phyloP scores from a whole-genome alignment of 306 rosid species.

The Carpinus fangiana region DNA sequence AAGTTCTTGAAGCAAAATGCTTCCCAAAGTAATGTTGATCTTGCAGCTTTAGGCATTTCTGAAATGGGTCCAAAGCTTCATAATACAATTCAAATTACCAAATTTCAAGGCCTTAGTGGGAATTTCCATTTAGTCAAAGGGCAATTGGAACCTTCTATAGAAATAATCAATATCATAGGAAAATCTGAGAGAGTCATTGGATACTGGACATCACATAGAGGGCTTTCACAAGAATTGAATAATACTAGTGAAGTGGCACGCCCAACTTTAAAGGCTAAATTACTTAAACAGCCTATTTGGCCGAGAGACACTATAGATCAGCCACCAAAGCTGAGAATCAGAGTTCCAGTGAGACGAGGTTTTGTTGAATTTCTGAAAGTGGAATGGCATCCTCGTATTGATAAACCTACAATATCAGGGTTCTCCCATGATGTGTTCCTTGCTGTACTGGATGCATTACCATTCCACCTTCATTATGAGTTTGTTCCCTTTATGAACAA shows the following conservation, averaged over 20 bases:
- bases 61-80: slow-evolving; percentile 18
- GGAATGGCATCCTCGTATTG: slow-evolving; percentile 1
- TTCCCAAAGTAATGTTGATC: slow-evolving; percentile 1
- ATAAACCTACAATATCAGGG: slow-evolving; percentile 29
- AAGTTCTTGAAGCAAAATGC: background rate
- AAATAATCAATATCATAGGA: slow-evolving; percentile 33
- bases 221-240: background rate
- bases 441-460: slow-evolving; percentile 23
- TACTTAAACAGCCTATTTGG: slow-evolving; percentile 36
- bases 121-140: slow-evolving; percentile 27
- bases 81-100: background rate
- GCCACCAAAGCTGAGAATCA: slow-evolving; percentile 36
- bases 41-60: slow-evolving; percentile 16
- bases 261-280: background rate
- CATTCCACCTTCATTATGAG: slow-evolving; percentile 29
- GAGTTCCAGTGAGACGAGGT: slow-evolving; percentile 30
- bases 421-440: slow-evolving; percentile 29
- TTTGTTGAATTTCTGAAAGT: slow-evolving; percentile 27
- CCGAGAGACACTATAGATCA: slow-evolving; percentile 31
- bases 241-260: background rate
- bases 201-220: slow-evolving; percentile 24
- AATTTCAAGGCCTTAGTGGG: slow-evolving; percentile 32
- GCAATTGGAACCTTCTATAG: slow-evolving; percentile 25
- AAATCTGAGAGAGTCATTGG: slow-evolving; percentile 33
- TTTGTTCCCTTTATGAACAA: slow-evolving; percentile 3